These are phyloP conservation scores for Ophiobolus disseminans DNA, from an alignment of 2,329 filamentous ascomycete genomes.

Conservation along the genomic window DNA sequence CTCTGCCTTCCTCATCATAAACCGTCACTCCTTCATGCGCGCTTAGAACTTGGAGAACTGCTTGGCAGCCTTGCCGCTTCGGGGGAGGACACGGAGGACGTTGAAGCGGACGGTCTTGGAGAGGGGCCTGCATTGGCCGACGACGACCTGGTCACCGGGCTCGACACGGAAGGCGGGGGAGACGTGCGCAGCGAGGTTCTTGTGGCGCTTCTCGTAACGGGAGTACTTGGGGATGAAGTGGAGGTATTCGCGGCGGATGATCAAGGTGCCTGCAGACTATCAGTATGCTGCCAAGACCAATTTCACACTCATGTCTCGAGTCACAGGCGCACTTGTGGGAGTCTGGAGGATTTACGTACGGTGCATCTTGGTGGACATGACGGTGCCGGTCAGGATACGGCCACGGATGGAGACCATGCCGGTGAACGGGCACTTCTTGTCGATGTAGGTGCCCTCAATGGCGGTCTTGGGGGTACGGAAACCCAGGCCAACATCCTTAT, in stretches of 20 bases:
- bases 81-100: slow-evolving; percentile 96
- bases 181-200: slow-evolving; percentile 99
- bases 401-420: slow-evolving; percentile 99
- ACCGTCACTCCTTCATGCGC: slow-evolving; percentile 37
- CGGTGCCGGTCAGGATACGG: slow-evolving; percentile 99
- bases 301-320: not conserved
- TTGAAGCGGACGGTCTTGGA: slow-evolving; percentile 99
- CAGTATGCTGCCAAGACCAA: slow-evolving; percentile 24
- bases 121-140: slow-evolving; percentile 98
- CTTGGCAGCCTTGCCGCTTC: slow-evolving; percentile 98
- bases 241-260: slow-evolving; percentile 99
- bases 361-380: slow-evolving; percentile 99
- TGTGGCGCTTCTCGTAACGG: slow-evolving; percentile 99
- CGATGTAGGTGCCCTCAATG: slow-evolving; percentile 99
- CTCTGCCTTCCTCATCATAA: slow-evolving; percentile 36
- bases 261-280: slow-evolving; percentile 68
- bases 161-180: slow-evolving; percentile 99
- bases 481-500: slow-evolving; percentile 99
- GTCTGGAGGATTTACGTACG: slow-evolving; percentile 56
- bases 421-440: slow-evolving; percentile 99
- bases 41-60: slow-evolving; percentile 97
- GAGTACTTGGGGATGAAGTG: slow-evolving; percentile 99
- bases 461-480: slow-evolving; percentile 98
- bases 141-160: slow-evolving; percentile 98
- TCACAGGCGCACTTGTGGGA: not conserved